Percentiles rank a stretch among this genome's conserved stretches.
These are phyloP conservation scores for Staphylotrichum longicolle DNA, from an alignment of 495 filamentous ascomycete genomes.

Conservation along the genomic window DNA sequence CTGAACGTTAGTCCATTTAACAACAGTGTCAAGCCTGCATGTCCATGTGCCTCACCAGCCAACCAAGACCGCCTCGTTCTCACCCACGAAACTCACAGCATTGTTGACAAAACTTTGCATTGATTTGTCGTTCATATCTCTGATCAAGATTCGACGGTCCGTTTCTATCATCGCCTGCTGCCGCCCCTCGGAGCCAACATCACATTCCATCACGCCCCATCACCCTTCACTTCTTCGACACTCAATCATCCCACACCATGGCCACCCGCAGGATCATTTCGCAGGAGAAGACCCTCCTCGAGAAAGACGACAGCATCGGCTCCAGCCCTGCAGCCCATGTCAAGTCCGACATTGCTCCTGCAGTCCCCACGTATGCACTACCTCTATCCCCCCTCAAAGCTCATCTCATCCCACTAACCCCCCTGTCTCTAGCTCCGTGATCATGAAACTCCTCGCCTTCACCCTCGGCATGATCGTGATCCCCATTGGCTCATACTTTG, in stretches of 20 bases:
- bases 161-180: no score
- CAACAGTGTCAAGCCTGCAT: no score
- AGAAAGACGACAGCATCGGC: slow-evolving; percentile 51
- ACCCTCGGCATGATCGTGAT: slow-evolving; percentile 84
- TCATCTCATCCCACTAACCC: slow-evolving; percentile 22
- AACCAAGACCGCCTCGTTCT: not conserved
- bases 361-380: slow-evolving; percentile 67
- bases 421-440: slow-evolving; percentile 62
- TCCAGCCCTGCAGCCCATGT: slow-evolving; percentile 36
- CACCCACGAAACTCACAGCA: no score
- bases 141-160: not conserved
- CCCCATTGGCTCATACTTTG: slow-evolving; percentile 84
- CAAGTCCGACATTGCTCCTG: slow-evolving; percentile 57
- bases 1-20: no score
- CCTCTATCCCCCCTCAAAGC: slow-evolving; percentile 6
- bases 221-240: not conserved
- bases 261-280: slow-evolving; percentile 57
- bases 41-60: not conserved
- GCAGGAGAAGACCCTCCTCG: slow-evolving; percentile 52
- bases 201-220: not conserved
- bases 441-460: slow-evolving; percentile 84
- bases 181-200: no score
- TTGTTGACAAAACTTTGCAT: no score
- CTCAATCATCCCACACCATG: slow-evolving; percentile 43
- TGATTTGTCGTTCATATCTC: not conserved